Evolutionary conservation across 1,284 basidiomycete genomes (phyloP), one percentile per base, ranked within the genome.

Genomic region (Entoloma clypeatum): DNA sequence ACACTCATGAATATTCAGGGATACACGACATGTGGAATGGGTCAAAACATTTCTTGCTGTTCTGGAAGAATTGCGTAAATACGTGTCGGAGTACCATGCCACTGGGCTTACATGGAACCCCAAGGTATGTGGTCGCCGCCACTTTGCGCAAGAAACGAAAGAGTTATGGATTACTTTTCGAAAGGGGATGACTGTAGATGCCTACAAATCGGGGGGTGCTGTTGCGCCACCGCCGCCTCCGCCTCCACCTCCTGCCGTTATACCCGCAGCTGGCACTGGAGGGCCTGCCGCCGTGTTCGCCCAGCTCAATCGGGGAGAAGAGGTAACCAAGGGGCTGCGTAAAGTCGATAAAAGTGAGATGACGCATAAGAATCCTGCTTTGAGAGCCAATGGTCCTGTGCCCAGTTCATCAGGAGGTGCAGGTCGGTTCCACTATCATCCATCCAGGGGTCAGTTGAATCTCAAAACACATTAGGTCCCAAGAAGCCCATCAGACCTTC

Each of bases 281-380:
- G 89, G 91, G 14, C 78, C 85, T 43, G 80, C 80, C 9, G 90
- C 92, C 4, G 88, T 99, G n/a, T 95, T 99, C 47, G 87, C 90
- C 1, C 80, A 92, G 48, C 69, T 99, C 39, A 98, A 98, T 61
- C 79, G 86, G 44, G 95, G 96, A 9, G 88, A 83, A 45, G 82
- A 86, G 10, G 84, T 99, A 41, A 98, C 95, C 6, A 90, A 87
- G 55, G 83, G 88, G 5, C 64, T 99, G 52, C 83, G 87, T 54
- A 98, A 96, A 63, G 96, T 99, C 13, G 92, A 96, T 61, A 81
- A 85, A 66, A 94, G 88, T 53, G 84, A 97, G 63, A 95, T 95
- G 93, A 98, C 93, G 5, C 96, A 99, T 73, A 98, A 99, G 76
- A 99, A 99, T 58, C 95, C 96, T 0, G 75, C 80, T 10, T 67